These are phyloP conservation scores for Colletotrichum falcatum DNA, from an alignment of 2,329 filamentous ascomycete genomes.

Conservation along the genomic window DNA sequence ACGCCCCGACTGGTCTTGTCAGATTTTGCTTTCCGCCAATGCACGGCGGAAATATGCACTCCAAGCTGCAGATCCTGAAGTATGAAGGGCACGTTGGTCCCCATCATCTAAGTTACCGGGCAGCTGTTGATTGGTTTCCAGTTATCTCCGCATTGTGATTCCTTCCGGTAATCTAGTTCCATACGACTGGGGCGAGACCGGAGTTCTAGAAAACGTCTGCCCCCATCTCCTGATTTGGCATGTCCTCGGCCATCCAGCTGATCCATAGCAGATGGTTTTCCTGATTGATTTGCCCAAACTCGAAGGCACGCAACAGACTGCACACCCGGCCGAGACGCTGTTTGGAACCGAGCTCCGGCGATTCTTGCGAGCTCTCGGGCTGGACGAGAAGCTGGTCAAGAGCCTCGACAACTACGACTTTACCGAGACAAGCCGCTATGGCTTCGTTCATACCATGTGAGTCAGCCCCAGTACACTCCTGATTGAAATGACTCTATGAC, in stretches of 20 bases:
- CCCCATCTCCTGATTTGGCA: constrained; percentile 42
- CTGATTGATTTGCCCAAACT: constrained; percentile 88
- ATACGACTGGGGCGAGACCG: constrained; percentile 91
- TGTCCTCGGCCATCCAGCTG: constrained; percentile 24
- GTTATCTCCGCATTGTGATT: constrained; percentile 81
- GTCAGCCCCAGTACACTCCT: constrained; percentile 46
- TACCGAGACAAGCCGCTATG: constrained; percentile 74
- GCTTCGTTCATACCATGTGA: constrained; percentile 88
- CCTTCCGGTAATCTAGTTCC: constrained; percentile 88
- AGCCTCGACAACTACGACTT: constrained; percentile 88
- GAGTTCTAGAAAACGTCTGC: constrained; percentile 83
- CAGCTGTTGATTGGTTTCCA: constrained; percentile 8
- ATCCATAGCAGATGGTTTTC: constrained; percentile 74
- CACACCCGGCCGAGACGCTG: constrained; percentile 46
- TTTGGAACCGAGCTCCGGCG: constrained; percentile 79
- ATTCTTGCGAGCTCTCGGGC: constrained; percentile 75
- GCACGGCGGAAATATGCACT: constrained; percentile 87
- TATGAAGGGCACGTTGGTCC: constrained; percentile 48
- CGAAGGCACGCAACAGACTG: constrained; percentile 51
- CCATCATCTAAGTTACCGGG: constrained; percentile 7
- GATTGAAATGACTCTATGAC: neutral
- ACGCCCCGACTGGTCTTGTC: constrained; percentile 65
- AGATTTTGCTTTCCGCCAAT: constrained; percentile 87
- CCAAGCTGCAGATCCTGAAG: constrained; percentile 92
- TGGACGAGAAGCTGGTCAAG: constrained; percentile 72